Evolutionary conservation across 345 rosid genomes (phyloP).

Genomic region (Mangifera indica): DNA sequence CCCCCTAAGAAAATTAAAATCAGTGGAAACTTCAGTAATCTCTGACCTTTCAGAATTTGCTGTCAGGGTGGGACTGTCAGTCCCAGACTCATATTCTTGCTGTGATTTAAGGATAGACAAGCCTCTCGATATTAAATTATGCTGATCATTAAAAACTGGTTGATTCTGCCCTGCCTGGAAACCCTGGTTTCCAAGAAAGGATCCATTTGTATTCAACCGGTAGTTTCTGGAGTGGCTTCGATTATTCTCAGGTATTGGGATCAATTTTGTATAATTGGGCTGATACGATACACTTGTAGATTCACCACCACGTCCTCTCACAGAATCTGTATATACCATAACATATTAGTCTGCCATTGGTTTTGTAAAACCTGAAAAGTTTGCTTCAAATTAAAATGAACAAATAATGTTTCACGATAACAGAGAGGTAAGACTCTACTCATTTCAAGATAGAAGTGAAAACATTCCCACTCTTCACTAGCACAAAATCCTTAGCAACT

Average conservation of each 20-base stretch:
- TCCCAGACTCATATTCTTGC: slow-evolving; percentile 35
- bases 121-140: slow-evolving; percentile 24
- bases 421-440: background rate
- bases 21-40: slow-evolving; percentile 37
- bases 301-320: slow-evolving; percentile 22
- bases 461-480: background rate
- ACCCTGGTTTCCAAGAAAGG: slow-evolving; percentile 29
- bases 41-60: slow-evolving; percentile 45
- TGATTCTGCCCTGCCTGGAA: slow-evolving; percentile 32
- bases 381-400: background rate
- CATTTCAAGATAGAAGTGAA: slow-evolving; percentile 10
- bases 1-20: slow-evolving; percentile 40
- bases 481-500: background rate
- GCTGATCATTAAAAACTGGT: slow-evolving; percentile 27
- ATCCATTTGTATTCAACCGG: slow-evolving; percentile 28
- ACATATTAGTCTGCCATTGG: background rate
- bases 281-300: slow-evolving; percentile 23
- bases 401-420: background rate
- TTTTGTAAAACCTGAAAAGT: background rate
- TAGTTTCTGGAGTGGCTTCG: slow-evolving; percentile 25
- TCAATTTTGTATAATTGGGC: slow-evolving; percentile 22
- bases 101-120: slow-evolving; percentile 25
- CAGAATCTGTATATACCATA: slow-evolving; percentile 30
- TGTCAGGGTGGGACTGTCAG: slow-evolving; percentile 41
- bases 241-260: slow-evolving; percentile 28